These are phyloP conservation scores for Blastobotrys chiropterorum DNA, from an alignment of 805 yeast species.

Conservation along the genomic window DNA sequence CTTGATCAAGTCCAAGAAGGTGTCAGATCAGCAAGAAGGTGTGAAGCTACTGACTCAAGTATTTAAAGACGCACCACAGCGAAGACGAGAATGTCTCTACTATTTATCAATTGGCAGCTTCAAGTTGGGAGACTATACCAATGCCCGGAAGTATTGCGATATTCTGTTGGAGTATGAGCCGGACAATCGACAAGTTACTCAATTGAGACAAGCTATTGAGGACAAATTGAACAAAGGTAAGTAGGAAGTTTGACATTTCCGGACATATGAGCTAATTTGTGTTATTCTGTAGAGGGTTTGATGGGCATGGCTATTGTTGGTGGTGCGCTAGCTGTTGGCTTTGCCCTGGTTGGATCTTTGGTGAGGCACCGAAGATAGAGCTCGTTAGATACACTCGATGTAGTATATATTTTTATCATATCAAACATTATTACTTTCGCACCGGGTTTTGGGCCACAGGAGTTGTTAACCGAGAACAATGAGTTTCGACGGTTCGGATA, in stretches of 20 bases:
- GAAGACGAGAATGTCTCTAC: conserved; percentile 85
- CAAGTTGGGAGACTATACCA: conserved; percentile 79
- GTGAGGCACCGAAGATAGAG: conserved; percentile 14
- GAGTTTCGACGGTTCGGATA: too few species aligned
- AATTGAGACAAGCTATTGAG: conserved; percentile 69
- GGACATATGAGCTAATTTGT: conserved; percentile 3
- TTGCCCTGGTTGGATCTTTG: conserved; percentile 44
- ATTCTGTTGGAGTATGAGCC: conserved; percentile 76
- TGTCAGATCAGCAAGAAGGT: conserved; percentile 69
- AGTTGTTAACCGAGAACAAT: not conserved
- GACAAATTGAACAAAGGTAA: conserved; percentile 63
- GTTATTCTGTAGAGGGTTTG: conserved; percentile 71
- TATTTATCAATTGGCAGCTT: conserved; percentile 83
- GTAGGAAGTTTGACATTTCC: conserved; percentile 14
- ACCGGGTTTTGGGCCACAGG: not conserved
- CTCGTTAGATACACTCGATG: too few species aligned
- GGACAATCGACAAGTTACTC: conserved; percentile 68
- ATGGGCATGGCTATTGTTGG: conserved; percentile 84
- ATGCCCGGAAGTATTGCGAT: conserved; percentile 81
- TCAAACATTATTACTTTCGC: too few species aligned
- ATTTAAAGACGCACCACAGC: conserved; percentile 69
- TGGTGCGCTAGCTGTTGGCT: conserved; percentile 79
- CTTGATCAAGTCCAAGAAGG: conserved; percentile 61
- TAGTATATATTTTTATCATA: not conserved
- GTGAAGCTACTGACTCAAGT: conserved; percentile 54